A percentile compares a stretch with the other conserved stretches of the same genome.
phyloP scores from a whole-genome alignment of 345 rosid species.

The Mercurialis annua region DNA sequence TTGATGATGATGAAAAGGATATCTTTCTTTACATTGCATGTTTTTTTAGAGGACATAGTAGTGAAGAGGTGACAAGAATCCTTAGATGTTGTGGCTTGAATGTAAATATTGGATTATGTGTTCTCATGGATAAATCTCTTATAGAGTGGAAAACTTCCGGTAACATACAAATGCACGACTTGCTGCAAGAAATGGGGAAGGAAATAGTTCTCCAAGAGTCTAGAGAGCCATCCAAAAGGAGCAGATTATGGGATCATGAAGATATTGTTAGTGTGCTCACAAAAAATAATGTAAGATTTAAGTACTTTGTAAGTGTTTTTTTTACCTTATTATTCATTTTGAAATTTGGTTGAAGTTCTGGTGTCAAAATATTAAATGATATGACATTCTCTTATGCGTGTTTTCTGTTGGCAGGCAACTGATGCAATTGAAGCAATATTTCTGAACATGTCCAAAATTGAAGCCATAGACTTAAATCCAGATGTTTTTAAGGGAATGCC shows the following conservation, averaged over 20 bases:
- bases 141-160: neutral
- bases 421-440: too few species aligned
- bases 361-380: too few species aligned
- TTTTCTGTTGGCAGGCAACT: neutral
- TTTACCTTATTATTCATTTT: neutral
- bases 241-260: slow-evolving; percentile 5
- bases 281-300: too few species aligned
- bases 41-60: too few species aligned
- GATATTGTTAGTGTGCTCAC: too few species aligned
- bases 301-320: too few species aligned
- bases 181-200: too few species aligned
- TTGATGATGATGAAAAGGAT: too few species aligned
- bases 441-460: neutral
- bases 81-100: too few species aligned
- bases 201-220: slow-evolving; percentile 2
- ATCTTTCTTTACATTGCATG: slow-evolving; percentile 2
- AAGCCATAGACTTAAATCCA: neutral
- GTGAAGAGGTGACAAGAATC: too few species aligned
- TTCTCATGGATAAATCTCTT: slow-evolving; percentile 7
- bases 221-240: neutral
- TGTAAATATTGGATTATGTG: too few species aligned
- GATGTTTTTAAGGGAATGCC: neutral
- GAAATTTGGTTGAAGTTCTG: too few species aligned
- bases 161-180: slow-evolving; percentile 7
- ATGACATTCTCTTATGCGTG: neutral